These are phyloP conservation scores for Magnusiomyces clavatus DNA, from an alignment of 1,139 yeast genomes.

Conservation along the genomic window DNA sequence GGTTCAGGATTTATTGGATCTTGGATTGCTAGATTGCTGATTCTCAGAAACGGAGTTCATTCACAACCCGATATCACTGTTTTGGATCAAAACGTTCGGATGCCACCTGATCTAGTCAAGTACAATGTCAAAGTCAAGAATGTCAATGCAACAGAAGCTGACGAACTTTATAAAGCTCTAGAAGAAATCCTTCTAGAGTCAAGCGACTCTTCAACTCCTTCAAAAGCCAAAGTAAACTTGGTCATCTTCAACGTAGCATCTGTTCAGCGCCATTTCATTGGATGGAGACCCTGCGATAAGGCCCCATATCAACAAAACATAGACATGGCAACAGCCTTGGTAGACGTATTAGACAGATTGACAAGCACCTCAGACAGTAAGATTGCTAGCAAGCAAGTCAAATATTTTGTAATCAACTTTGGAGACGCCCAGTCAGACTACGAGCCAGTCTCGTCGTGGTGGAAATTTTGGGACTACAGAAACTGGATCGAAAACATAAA, in stretches of 20 bases:
- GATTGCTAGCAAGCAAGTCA: neutral
- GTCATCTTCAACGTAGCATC: conserved; percentile 20
- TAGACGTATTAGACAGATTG: conserved; percentile 9
- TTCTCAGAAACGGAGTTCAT: conserved; percentile 19
- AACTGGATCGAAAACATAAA: conserved; percentile 4
- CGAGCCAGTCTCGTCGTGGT: conserved; percentile 19
- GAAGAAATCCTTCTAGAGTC: neutral
- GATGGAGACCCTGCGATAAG: neutral
- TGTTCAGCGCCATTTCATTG: conserved; percentile 12
- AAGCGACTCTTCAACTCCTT: neutral
- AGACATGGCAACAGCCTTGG: conserved; percentile 13
- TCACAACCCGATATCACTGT: conserved; percentile 17
- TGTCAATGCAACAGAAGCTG: conserved; percentile 17
- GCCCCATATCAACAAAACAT: conserved; percentile 9
- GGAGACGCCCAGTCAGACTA: conserved; percentile 18
- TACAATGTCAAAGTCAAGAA: conserved; percentile 21
- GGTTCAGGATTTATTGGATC: conserved; percentile 31
- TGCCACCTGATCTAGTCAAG: conserved; percentile 23
- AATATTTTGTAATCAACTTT: conserved; percentile 17
- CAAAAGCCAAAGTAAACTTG: neutral
- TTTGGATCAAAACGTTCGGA: conserved; percentile 19
- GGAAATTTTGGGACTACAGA: conserved; percentile 18
- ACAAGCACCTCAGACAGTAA: conserved; percentile 4
- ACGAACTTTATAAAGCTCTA: conserved; percentile 14
- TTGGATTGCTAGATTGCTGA: conserved; percentile 28